These are phyloP conservation scores for Triticum turgidum DNA, from an alignment of 176 grass and related monocot genomes.

Conservation along the genomic window DNA sequence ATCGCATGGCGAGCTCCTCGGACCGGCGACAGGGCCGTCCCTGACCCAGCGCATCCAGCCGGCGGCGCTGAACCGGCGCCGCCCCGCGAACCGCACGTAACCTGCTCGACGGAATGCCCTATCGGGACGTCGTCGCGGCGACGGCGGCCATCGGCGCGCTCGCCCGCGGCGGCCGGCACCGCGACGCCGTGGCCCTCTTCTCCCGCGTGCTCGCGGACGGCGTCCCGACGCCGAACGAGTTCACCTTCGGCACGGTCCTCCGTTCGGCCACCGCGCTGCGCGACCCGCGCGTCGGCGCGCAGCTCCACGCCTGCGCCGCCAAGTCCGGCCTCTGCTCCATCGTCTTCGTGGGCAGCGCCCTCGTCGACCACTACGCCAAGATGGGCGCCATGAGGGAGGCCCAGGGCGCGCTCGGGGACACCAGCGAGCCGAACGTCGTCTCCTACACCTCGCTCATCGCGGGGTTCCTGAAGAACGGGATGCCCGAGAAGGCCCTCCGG, in stretches of 20 bases:
- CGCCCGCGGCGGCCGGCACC: slow-evolving; percentile 43
- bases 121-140: slow-evolving; percentile 56
- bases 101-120: slow-evolving; percentile 66
- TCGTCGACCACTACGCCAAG: slow-evolving; percentile 79
- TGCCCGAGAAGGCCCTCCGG: slow-evolving; percentile 38
- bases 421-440: slow-evolving; percentile 64
- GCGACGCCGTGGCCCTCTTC: slow-evolving; percentile 53
- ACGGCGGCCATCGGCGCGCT: slow-evolving; percentile 62
- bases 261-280: slow-evolving; percentile 55
- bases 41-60: background rate
- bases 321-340: slow-evolving; percentile 70
- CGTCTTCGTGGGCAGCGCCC: slow-evolving; percentile 77
- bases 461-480: slow-evolving; percentile 61
- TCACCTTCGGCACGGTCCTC: slow-evolving; percentile 77
- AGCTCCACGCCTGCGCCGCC: slow-evolving; percentile 67
- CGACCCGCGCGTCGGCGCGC: slow-evolving; percentile 37
- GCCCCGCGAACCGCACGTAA: background rate
- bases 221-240: slow-evolving; percentile 56
- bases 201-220: slow-evolving; percentile 37
- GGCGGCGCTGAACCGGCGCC: background rate
- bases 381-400: slow-evolving; percentile 63
- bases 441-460: slow-evolving; percentile 62
- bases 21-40: background rate
- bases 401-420: slow-evolving; percentile 50
- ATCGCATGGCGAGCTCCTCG: slow-evolving; percentile 27